Evolutionary conservation across 2,329 filamentous ascomycete species (phyloP), one percentile per base, ranked within the genome.

Genomic region (Monosporascus cannonballus): DNA sequence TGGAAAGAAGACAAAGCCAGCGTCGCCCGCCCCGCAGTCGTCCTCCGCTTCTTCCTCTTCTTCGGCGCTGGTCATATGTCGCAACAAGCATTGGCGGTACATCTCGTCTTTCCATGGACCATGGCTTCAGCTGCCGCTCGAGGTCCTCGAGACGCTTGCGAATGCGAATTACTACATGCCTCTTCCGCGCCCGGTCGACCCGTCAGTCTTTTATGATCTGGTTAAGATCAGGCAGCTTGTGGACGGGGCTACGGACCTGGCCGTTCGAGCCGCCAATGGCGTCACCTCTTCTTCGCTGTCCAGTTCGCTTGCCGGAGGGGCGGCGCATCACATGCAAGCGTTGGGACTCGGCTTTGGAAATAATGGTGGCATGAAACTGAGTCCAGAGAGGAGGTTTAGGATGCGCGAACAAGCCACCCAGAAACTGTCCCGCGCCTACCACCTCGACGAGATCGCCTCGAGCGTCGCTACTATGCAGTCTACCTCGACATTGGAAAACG

Each of bases 401-500:
- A 90, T 94, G 80, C 78, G 89, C 52, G 87, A 92, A 68, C 84
- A 91, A 67, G 89, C 89, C 9, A 89, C 86, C 41, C 85, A 87
- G 67, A 87, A 90, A 70, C 76, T 95, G 55, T 84, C 84, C 47
- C 81, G 84, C 61, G 90, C 90, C 42, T 95, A 93, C 68, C 83
- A 84, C 53, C 72, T 93, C 39, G 89, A 95, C 67, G 90, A 95
- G 71, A 89, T 93, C 56, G 88, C 87, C 14, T 87, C 87, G 48
- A 92, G 87, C 63, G 87, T 93, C 44, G 88, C 87, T 36, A 89
- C 85, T 0, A 94, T 93, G 89, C 88, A 93, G 71, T 84, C 85
- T 51, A 84, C 88, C 1, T 88, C 86, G 18, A 83, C 86, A 0
- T 73, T 95, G 14, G 88, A 94, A 61, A 86, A 90, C 54, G 86